Percentiles rank a stretch among this genome's conserved stretches.
Evolutionary conservation across 2,329 filamentous ascomycete species (phyloP).

Genomic region (Aspergillus thermomutatus): DNA sequence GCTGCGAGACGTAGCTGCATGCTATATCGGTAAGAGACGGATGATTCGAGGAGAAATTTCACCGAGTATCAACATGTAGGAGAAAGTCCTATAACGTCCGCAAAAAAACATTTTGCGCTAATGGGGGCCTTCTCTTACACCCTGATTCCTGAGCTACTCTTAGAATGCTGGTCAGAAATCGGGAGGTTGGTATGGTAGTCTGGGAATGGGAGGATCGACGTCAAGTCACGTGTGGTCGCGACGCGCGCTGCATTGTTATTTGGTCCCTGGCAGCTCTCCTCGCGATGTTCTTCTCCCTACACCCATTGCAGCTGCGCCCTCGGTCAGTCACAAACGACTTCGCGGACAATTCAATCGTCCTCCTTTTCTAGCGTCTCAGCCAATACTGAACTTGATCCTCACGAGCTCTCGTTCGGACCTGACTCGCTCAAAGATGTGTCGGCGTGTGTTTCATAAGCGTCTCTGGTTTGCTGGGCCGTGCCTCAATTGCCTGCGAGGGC

Average conservation of each 20-base stretch:
- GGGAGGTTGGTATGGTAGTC: background rate
- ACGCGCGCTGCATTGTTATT: background rate
- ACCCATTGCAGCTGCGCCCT: conserved; percentile 6
- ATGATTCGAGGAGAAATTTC: too few species aligned
- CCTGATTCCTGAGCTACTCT: background rate
- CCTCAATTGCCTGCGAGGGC: conserved; percentile 36
- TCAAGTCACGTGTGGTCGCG: conserved; percentile 10
- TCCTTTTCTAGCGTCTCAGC: conserved; percentile 1
- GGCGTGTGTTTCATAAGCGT: conserved; percentile 2
- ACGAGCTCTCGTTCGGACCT: conserved; percentile 13
- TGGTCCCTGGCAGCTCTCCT: background rate
- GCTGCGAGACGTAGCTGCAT: background rate
- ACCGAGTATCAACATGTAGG: background rate
- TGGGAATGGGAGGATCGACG: background rate
- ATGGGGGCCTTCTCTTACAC: background rate
- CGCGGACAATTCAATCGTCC: background rate
- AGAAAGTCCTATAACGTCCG: background rate
- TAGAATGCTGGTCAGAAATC: background rate
- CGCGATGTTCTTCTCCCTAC: conserved; percentile 5
- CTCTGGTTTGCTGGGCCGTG: conserved; percentile 23
- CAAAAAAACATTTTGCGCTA: background rate
- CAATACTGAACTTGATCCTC: conserved; percentile 2
- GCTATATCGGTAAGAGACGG: background rate
- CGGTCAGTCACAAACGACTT: conserved; percentile 7
- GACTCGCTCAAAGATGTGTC: conserved; percentile 12